Conservation (phyloP, 2,329 filamentous ascomycete genomes). For the Pseudonectria foliicola region DNA sequence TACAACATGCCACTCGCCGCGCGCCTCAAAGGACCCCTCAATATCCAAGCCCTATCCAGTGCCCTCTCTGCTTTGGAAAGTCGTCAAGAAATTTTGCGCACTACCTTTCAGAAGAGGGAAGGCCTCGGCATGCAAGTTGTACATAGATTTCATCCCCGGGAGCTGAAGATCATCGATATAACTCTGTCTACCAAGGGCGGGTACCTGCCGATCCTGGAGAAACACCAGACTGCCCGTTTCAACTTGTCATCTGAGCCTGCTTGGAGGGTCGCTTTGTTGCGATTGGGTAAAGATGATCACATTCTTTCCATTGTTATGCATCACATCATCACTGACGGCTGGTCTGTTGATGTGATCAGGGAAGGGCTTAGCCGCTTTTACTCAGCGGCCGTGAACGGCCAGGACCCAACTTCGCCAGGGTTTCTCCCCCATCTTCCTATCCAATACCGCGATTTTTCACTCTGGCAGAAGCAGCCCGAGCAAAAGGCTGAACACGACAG, state of each 20-base stretch:
- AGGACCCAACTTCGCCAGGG: background rate
- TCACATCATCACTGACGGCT: conserved; percentile 10
- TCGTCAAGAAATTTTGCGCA: conserved; percentile 5
- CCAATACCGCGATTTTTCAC: conserved; percentile 20
- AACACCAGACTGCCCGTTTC: conserved; percentile 1
- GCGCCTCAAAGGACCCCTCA: background rate
- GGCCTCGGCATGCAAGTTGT: conserved; percentile 2
- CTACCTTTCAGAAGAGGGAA: conserved; percentile 1
- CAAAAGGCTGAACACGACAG: conserved; percentile 11
- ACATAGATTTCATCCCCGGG: background rate
- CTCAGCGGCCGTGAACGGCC: conserved; percentile 1
- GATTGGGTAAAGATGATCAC: background rate
- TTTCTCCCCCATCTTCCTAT: conserved; percentile 11
- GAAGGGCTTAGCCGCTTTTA: conserved; percentile 16
- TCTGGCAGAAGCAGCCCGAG: conserved; percentile 14
- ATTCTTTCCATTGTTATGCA: conserved; percentile 7
- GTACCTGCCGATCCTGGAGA: background rate
- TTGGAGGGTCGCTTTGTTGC: conserved; percentile 1
- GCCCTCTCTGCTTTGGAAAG: conserved; percentile 4
- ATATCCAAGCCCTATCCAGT: background rate
- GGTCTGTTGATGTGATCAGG: conserved; percentile 19
- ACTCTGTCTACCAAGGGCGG: background rate
- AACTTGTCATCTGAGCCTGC: background rate
- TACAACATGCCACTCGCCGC: conserved; percentile 5
- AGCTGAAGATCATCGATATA: background rate